Conservation (phyloP, 1,284 basidiomycete species). For the Tremellales sp. region DNA sequence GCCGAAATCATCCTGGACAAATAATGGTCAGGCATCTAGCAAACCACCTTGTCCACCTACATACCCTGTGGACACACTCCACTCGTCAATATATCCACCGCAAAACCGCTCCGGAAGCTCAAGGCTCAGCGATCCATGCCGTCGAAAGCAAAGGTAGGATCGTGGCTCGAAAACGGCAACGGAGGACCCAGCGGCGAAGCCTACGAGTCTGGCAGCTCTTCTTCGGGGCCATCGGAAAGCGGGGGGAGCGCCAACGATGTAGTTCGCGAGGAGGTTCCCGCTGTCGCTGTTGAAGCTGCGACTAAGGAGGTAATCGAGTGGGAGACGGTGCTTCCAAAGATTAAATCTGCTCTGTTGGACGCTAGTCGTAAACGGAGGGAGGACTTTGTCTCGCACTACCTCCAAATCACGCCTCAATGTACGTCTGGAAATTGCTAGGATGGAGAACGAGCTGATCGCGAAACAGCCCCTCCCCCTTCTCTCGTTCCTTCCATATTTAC, state of each 20-base stretch:
- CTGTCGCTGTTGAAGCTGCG: conserved; percentile 2
- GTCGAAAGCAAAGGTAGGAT: conserved; percentile 43
- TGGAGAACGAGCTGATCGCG: neutral
- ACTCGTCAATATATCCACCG: conserved; percentile 12
- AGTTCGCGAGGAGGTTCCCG: neutral
- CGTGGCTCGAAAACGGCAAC: conserved; percentile 41
- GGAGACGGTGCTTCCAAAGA: conserved; percentile 29
- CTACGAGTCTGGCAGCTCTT: conserved; percentile 35
- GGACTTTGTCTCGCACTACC: conserved; percentile 31
- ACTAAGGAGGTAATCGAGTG: conserved; percentile 35
- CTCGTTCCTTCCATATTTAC: conserved; percentile 24
- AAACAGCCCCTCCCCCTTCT: conserved; percentile 25
- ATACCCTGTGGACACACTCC: neutral
- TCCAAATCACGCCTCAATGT: conserved; percentile 39
- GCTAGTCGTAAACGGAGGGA: conserved; percentile 34
- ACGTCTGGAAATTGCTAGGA: conserved; percentile 7
- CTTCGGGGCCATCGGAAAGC: neutral
- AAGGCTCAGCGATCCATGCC: conserved; percentile 40
- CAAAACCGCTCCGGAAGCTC: conserved; percentile 37
- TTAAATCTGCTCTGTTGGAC: conserved; percentile 29
- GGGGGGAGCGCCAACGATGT: neutral
- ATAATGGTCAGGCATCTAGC: neutral
- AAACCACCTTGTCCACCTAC: neutral
- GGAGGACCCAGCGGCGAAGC: conserved; percentile 25
- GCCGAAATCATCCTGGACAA: too few relatives aligned